phyloP scores from a whole-genome alignment of 371 early-diverging fungal genomes.

The Rhizopus delemar region DNA sequence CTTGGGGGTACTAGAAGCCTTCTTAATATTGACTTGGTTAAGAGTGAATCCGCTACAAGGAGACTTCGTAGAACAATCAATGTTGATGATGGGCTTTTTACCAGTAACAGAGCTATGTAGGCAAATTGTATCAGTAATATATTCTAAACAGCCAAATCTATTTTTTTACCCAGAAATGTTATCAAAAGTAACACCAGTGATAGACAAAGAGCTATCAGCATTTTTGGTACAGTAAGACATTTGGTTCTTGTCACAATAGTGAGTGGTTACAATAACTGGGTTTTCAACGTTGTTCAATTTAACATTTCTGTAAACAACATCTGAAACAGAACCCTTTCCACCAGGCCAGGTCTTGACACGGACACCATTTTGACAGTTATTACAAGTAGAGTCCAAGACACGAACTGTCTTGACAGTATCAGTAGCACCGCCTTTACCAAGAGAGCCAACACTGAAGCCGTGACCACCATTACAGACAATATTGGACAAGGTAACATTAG shows the following conservation, averaged over 20 bases:
- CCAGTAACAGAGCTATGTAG: too few relatives aligned
- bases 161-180: conserved; percentile 19
- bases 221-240: conserved; percentile 24
- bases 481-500: conserved; percentile 27
- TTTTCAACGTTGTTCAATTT: conserved; percentile 27
- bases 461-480: conserved; percentile 32
- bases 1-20: too few relatives aligned
- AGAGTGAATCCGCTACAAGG: too few relatives aligned
- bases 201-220: conserved; percentile 25
- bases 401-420: conserved; percentile 27
- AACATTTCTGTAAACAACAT: conserved; percentile 25
- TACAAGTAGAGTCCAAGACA: conserved; percentile 25
- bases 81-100: too few relatives aligned
- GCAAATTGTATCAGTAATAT: too few relatives aligned
- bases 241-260: conserved; percentile 2
- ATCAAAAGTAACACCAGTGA: conserved; percentile 26
- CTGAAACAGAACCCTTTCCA: conserved; percentile 30
- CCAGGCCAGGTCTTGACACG: conserved; percentile 41
- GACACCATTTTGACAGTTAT: conserved; percentile 1
- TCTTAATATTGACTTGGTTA: too few relatives aligned
- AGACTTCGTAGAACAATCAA: too few relatives aligned
- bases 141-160: too few relatives aligned
- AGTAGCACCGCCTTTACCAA: conserved; percentile 34
- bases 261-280: conserved; percentile 27
- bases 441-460: conserved; percentile 40